A percentile compares a stretch with the other conserved stretches of the same genome.
Conservation (phyloP, 495 filamentous ascomycete genomes). For the Chaetomidium leptoderma region DNA sequence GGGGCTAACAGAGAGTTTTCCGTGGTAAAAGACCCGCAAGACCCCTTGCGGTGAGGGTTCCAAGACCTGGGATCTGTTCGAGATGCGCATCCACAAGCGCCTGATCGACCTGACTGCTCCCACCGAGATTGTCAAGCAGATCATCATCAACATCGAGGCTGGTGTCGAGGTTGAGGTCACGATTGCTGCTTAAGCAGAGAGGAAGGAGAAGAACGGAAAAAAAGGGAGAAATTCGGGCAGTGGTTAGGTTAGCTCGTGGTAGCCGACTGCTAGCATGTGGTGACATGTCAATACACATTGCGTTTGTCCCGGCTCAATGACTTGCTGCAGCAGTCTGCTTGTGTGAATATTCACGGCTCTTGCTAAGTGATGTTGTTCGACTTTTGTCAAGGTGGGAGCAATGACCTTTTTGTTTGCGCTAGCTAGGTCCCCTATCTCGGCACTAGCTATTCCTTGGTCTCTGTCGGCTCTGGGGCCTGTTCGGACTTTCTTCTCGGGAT, state of each 20-base stretch:
- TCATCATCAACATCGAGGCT: slow-evolving; percentile 99
- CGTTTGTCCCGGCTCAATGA: neutral
- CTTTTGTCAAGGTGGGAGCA: too few relatives aligned
- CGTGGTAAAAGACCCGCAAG: slow-evolving; percentile 41
- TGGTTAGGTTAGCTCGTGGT: too few relatives aligned
- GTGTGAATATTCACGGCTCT: neutral
- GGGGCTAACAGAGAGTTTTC: neutral
- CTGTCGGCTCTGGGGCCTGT: neutral
- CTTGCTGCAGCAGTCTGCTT: neutral
- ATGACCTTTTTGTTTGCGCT: too few relatives aligned
- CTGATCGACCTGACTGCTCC: slow-evolving; percentile 81
- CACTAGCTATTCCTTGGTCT: neutral
- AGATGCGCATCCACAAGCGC: slow-evolving; percentile 99
- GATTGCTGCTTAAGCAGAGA: slow-evolving; percentile 77
- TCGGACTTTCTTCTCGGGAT: too few relatives aligned
- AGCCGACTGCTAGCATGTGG: neutral
- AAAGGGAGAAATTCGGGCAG: neutral
- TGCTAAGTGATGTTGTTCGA: neutral
- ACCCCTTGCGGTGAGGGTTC: slow-evolving; percentile 98
- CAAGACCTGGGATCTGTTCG: slow-evolving; percentile 98
- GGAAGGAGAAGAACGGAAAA: slow-evolving; percentile 2
- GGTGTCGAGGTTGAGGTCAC: slow-evolving; percentile 99
- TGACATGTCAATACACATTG: neutral
- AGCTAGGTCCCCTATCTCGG: too few relatives aligned
- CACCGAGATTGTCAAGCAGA: slow-evolving; percentile 99